Conservation (phyloP, 2,329 filamentous ascomycete genomes). For the Colletotrichum karsti region DNA sequence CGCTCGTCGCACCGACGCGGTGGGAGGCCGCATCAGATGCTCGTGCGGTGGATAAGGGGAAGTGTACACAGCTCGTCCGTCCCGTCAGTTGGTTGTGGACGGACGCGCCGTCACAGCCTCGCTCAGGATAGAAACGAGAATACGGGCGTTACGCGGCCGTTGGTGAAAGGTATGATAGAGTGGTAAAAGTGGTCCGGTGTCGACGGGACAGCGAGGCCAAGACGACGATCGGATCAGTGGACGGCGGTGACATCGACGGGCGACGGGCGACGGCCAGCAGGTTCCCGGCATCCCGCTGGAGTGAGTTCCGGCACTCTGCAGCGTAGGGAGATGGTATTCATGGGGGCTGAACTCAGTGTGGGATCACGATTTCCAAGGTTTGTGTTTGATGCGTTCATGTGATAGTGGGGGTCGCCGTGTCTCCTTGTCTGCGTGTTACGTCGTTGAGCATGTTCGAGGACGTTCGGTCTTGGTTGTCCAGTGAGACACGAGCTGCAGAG, state of each 20-base stretch:
- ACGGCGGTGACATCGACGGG: background rate
- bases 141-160: slow-evolving; percentile 3
- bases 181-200: background rate
- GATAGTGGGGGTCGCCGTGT: slow-evolving; percentile 7
- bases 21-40: background rate
- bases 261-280: background rate
- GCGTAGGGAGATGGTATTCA: background rate
- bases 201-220: background rate
- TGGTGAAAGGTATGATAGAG: background rate
- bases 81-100: background rate
- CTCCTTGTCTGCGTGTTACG: slow-evolving; percentile 13
- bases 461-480: background rate
- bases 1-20: background rate
- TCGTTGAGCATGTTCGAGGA: background rate
- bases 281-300: background rate
- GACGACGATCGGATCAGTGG: background rate
- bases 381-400: slow-evolving; percentile 5
- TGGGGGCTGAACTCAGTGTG: slow-evolving; percentile 1
- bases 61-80: too few relatives aligned
- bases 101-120: slow-evolving; percentile 18
- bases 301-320: too few relatives aligned
- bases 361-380: background rate
- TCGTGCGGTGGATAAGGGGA: background rate
- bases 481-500: slow-evolving; percentile 17
- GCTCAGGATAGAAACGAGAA: slow-evolving; percentile 21